These are phyloP conservation scores for Xylaria sp. DNA, from an alignment of 2,329 filamentous ascomycete genomes.

Conservation along the genomic window DNA sequence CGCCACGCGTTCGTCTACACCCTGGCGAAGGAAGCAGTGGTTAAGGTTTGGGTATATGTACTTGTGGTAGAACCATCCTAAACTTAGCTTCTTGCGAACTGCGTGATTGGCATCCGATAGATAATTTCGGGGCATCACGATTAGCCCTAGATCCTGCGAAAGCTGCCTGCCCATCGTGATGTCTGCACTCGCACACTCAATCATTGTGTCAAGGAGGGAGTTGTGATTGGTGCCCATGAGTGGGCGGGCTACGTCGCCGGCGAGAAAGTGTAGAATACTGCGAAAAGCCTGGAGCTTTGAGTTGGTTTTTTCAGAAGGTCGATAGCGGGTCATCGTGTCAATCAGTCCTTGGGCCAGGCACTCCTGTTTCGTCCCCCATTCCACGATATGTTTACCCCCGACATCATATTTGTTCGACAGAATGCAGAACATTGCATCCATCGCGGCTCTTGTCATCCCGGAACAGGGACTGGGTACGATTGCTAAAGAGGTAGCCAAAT, in stretches of 20 bases:
- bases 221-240: conserved; percentile 25
- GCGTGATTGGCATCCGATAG: conserved; percentile 38
- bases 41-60: conserved; percentile 45
- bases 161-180: conserved; percentile 35
- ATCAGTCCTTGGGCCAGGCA: too few species aligned
- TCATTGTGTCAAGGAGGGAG: conserved; percentile 31
- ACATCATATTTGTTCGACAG: conserved; percentile 39
- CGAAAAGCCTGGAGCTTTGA: conserved; percentile 32
- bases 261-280: conserved; percentile 40
- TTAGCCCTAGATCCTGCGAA: conserved; percentile 36
- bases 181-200: conserved; percentile 24
- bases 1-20: conserved; percentile 36
- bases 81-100: conserved; percentile 34
- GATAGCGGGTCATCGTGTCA: neutral
- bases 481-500: conserved; percentile 28
- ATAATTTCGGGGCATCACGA: conserved; percentile 39
- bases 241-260: conserved; percentile 41
- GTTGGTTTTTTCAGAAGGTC: neutral
- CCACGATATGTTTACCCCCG: conserved; percentile 14
- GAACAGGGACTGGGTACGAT: conserved; percentile 22
- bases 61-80: conserved; percentile 39
- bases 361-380: conserved; percentile 11
- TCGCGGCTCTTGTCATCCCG: conserved; percentile 32
- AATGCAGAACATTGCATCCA: conserved; percentile 36
- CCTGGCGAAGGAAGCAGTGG: conserved; percentile 46